Conservation (phyloP, 2,329 filamentous ascomycete species). For the Cercospora sp. region DNA sequence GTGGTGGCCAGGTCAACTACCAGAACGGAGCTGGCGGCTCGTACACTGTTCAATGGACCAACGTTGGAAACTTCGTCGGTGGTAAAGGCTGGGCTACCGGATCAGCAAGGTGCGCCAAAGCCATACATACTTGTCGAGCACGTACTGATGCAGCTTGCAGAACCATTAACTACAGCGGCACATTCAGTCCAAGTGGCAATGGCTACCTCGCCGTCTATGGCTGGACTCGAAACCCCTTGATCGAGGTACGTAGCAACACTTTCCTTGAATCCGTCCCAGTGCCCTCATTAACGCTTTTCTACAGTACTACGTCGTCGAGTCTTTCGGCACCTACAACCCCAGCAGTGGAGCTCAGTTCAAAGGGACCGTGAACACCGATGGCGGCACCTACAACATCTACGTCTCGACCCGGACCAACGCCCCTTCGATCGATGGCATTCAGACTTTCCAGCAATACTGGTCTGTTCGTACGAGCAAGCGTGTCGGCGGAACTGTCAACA, state of each 20-base stretch:
- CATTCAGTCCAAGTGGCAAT: constrained; percentile 52
- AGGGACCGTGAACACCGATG: constrained; percentile 55
- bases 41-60: constrained; percentile 51
- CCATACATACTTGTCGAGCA: neutral
- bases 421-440: constrained; percentile 44
- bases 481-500: constrained; percentile 30
- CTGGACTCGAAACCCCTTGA: constrained; percentile 56
- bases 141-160: constrained; percentile 34
- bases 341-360: constrained; percentile 48
- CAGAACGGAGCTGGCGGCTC: constrained; percentile 54
- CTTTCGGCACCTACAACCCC: constrained; percentile 50
- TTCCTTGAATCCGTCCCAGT: neutral
- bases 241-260: constrained; percentile 45
- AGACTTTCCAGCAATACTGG: constrained; percentile 48
- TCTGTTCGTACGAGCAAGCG: constrained; percentile 43
- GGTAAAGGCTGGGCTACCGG: constrained; percentile 62
- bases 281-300: neutral
- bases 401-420: constrained; percentile 45
- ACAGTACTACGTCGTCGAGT: constrained; percentile 50
- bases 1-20: constrained; percentile 53
- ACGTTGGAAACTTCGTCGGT: constrained; percentile 55
- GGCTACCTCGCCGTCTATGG: constrained; percentile 59
- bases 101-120: constrained; percentile 45
- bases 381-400: constrained; percentile 56
- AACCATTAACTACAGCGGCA: constrained; percentile 52